Evolutionary conservation across 768 basidiomycete genomes (phyloP).

Genomic region (Kwoniella sp.): DNA sequence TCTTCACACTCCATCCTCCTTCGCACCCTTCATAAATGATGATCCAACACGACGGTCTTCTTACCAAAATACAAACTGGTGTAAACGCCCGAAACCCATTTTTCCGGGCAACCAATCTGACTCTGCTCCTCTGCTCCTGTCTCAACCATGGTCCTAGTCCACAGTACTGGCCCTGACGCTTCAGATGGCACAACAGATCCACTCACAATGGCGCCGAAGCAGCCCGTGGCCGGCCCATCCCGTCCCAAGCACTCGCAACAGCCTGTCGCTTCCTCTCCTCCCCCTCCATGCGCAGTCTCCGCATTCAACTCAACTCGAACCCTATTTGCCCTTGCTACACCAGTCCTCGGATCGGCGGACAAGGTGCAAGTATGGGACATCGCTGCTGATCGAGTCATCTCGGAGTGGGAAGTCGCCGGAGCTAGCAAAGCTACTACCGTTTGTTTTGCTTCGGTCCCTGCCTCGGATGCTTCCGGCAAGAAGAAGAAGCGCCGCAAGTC

Average conservation of each 20-base stretch:
- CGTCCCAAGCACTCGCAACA: conserved; percentile 33
- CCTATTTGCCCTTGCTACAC: conserved; percentile 38
- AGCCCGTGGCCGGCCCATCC: conserved; percentile 40
- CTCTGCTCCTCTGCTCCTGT: conserved; percentile 3
- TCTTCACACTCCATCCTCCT: not conserved
- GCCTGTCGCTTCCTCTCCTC: conserved; percentile 34
- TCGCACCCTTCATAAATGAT: conserved; percentile 48
- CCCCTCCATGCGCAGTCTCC: conserved; percentile 40
- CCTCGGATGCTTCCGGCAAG: conserved; percentile 12
- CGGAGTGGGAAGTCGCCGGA: conserved; percentile 44
- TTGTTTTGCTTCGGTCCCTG: conserved; percentile 21
- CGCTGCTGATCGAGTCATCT: conserved; percentile 29
- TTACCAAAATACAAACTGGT: conserved; percentile 38
- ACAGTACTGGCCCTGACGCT: conserved; percentile 7
- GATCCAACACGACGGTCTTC: conserved; percentile 50
- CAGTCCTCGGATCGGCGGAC: conserved; percentile 45
- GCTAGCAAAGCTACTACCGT: conserved; percentile 35
- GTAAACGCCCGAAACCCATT: conserved; percentile 48
- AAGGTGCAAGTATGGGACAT: conserved; percentile 47
- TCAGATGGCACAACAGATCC: not conserved
- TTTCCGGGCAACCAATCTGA: conserved; percentile 49
- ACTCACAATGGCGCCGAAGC: conserved; percentile 27
- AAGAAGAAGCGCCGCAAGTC: conserved; percentile 29
- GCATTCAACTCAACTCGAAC: conserved; percentile 42
- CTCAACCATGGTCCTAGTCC: not conserved